phyloP scores from a whole-genome alignment of 441 rosid genomes.

The Erodium texanum region DNA sequence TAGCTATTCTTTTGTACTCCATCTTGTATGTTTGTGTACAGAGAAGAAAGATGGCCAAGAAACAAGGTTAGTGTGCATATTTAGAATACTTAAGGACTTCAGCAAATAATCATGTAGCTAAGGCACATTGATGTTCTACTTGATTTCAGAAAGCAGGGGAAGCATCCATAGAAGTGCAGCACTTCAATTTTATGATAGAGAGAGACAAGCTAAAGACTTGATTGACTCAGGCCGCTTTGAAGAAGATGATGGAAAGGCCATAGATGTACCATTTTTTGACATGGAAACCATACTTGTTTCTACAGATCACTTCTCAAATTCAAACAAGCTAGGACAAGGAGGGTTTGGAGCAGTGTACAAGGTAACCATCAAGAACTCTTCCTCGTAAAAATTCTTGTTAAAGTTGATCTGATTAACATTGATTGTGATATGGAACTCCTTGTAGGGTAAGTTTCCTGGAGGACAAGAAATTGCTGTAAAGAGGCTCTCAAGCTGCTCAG shows the following conservation, averaged over 20 bases:
- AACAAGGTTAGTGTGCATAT: constrained; percentile 29
- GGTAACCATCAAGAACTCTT: constrained; percentile 17
- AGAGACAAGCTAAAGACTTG: constrained; percentile 35
- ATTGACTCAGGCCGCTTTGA: constrained; percentile 33
- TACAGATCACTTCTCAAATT: constrained; percentile 40
- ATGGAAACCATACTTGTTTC: constrained; percentile 41
- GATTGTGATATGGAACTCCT: not conserved
- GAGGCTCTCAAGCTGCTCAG: constrained; percentile 42
- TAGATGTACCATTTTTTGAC: constrained; percentile 43
- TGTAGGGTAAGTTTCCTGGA: constrained; percentile 43
- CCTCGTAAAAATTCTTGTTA: not conserved
- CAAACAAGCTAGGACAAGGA: constrained; percentile 51
- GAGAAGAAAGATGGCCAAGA: constrained; percentile 29
- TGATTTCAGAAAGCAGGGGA: constrained; percentile 28
- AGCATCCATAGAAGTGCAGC: constrained; percentile 19
- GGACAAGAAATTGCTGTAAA: constrained; percentile 55
- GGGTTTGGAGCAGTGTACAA: constrained; percentile 63
- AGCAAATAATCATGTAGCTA: not conserved
- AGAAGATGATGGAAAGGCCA: constrained; percentile 36
- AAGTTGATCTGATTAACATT: not conserved
- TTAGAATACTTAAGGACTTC: not conserved
- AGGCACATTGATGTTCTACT: not conserved
- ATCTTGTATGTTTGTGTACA: constrained; percentile 28
- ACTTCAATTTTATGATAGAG: constrained; percentile 31
- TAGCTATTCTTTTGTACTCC: constrained; percentile 28